Evolutionary conservation across 2,329 filamentous ascomycete species (phyloP).

Genomic region (Aspergillus calidoustus): DNA sequence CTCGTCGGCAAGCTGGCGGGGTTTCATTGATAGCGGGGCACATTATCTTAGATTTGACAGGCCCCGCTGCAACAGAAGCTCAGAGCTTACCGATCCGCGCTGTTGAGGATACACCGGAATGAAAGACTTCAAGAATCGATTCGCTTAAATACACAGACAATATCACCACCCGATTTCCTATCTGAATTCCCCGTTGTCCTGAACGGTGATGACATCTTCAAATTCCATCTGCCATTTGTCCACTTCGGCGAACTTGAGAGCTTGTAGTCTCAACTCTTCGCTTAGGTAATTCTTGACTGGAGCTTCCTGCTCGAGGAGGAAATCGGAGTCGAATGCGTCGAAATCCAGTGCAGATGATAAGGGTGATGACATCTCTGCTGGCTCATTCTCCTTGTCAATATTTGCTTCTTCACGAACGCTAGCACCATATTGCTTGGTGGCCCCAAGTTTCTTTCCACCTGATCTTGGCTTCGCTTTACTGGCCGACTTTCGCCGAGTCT

Average conservation of each 20-base stretch:
- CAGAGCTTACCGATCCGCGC: background rate
- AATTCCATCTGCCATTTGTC: slow-evolving; percentile 51
- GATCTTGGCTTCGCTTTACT: slow-evolving; percentile 25
- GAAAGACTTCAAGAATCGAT: background rate
- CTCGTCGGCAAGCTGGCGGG: slow-evolving; percentile 1
- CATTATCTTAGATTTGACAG: background rate
- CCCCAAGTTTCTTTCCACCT: background rate
- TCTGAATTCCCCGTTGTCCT: slow-evolving; percentile 26
- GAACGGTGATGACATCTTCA: slow-evolving; percentile 42
- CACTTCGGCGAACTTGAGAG: slow-evolving; percentile 47
- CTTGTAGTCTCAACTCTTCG: slow-evolving; percentile 42
- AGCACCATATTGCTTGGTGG: background rate
- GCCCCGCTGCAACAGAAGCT: background rate
- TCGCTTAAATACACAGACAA: slow-evolving; percentile 1
- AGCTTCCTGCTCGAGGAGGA: slow-evolving; percentile 14
- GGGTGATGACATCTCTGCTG: slow-evolving; percentile 32
- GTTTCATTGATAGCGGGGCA: slow-evolving; percentile 9
- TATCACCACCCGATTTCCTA: slow-evolving; percentile 2
- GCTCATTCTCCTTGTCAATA: slow-evolving; percentile 39
- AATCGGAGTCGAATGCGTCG: slow-evolving; percentile 34
- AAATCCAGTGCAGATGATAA: slow-evolving; percentile 40
- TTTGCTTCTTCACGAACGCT: slow-evolving; percentile 17
- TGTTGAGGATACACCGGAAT: background rate
- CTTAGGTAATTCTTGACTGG: slow-evolving; percentile 32
- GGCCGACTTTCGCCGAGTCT: slow-evolving; percentile 24